Evolutionary conservation across 1,139 yeast species (phyloP).

Genomic region (Zygosaccharomyces sapae): DNA sequence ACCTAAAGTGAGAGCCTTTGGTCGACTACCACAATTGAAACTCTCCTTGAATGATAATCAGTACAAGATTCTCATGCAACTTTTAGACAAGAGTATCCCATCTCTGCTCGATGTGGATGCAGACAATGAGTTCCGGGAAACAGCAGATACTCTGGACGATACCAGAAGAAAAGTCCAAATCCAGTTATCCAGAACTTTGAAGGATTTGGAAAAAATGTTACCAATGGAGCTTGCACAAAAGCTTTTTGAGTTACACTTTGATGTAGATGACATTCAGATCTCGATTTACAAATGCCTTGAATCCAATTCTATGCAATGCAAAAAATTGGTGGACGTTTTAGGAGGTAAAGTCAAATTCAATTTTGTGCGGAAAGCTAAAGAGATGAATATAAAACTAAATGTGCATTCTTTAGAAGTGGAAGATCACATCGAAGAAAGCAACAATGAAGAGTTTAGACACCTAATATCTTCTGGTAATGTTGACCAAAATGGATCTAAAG

Average conservation of each 20-base stretch:
- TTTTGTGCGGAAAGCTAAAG: conserved; percentile 56
- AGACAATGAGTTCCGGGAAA: conserved; percentile 19
- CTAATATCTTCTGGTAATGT: conserved; percentile 63
- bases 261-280: conserved; percentile 58
- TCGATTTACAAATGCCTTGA: conserved; percentile 66
- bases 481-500: conserved; percentile 36
- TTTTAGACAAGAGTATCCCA: conserved; percentile 70
- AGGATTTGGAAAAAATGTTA: conserved; percentile 21
- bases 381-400: conserved; percentile 61
- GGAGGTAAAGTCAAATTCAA: conserved; percentile 61
- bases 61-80: conserved; percentile 78
- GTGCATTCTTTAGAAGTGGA: conserved; percentile 65
- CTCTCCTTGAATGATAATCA: conserved; percentile 83
- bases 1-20: conserved; percentile 69
- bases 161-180: conserved; percentile 22
- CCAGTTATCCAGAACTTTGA: conserved; percentile 21
- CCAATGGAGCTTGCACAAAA: conserved; percentile 47
- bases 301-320: conserved; percentile 57
- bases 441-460: conserved; percentile 61
- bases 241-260: conserved; percentile 64
- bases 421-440: conserved; percentile 67
- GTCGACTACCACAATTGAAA: conserved; percentile 69
- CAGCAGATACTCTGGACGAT: conserved; percentile 25
- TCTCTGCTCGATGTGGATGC: conserved; percentile 42
- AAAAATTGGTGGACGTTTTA: conserved; percentile 64